A percentile compares a stretch with the other conserved stretches of the same genome.
Evolutionary conservation across 179 eudicot species (phyloP).

Genomic region (Carnegiea gigantea): DNA sequence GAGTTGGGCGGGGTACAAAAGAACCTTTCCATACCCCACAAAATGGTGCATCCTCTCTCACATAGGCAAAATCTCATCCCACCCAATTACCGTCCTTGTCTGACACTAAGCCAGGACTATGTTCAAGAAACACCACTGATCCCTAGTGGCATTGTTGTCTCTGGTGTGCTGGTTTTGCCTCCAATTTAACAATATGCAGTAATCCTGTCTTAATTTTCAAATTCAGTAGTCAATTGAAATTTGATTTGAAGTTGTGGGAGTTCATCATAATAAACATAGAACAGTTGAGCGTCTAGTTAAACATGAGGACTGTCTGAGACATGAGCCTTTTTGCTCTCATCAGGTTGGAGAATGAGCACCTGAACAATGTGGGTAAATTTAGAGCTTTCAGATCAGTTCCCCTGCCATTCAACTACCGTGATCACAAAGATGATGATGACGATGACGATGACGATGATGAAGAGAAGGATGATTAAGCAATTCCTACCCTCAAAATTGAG

Average conservation of each 20-base stretch:
- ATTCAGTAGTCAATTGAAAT: neutral
- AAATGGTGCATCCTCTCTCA: too few relatives aligned
- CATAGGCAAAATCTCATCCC: too few relatives aligned
- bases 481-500: neutral
- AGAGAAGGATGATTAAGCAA: constrained; percentile 36
- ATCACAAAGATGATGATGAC: constrained; percentile 20
- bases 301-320: neutral
- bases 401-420: constrained; percentile 60
- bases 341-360: constrained; percentile 92
- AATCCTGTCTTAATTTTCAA: neutral
- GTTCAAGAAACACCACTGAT: too few relatives aligned
- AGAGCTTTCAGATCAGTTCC: constrained; percentile 82
- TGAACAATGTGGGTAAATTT: constrained; percentile 82
- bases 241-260: neutral
- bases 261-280: neutral
- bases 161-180: too few relatives aligned
- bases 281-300: neutral
- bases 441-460: constrained; percentile 29
- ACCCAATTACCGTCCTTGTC: too few relatives aligned
- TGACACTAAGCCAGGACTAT: too few relatives aligned
- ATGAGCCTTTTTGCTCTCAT: neutral
- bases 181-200: neutral
- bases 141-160: neutral
- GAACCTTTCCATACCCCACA: neutral
- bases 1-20: neutral